Percentiles rank a stretch among this genome's conserved stretches.
Evolutionary conservation across 1,284 basidiomycete genomes (phyloP).

Genomic region (Cutaneotrichosporon sp.): DNA sequence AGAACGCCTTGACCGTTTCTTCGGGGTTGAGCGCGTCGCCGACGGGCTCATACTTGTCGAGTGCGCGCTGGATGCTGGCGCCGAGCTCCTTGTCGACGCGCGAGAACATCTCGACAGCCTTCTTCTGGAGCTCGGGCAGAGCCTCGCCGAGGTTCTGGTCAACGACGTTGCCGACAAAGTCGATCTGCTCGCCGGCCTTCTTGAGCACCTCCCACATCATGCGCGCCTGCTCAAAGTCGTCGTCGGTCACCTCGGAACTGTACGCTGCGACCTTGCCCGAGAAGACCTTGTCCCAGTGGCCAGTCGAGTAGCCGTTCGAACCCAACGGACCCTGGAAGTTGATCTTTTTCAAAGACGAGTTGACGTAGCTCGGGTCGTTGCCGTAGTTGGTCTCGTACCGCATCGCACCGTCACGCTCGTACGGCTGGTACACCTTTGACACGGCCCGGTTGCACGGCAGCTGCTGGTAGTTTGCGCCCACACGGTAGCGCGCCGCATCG

Average conservation of each 20-base stretch:
- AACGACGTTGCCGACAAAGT: constrained; percentile 9
- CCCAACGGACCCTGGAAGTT: constrained; percentile 76
- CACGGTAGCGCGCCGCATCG: constrained; percentile 78
- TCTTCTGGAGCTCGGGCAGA: constrained; percentile 3
- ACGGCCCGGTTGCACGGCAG: constrained; percentile 75
- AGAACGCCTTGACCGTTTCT: no score
- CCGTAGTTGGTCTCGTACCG: constrained; percentile 12
- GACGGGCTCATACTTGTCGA: background rate
- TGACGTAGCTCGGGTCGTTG: constrained; percentile 11
- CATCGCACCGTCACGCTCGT: constrained; percentile 49
- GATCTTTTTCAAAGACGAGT: constrained; percentile 58
- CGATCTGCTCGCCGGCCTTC: background rate
- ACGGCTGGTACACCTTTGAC: constrained; percentile 51
- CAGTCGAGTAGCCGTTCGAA: constrained; percentile 46
- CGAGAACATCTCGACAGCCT: background rate
- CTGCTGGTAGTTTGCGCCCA: constrained; percentile 70
- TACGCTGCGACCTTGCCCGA: constrained; percentile 6
- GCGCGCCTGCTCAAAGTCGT: constrained; percentile 13
- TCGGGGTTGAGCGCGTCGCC: no score
- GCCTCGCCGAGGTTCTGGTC: background rate
- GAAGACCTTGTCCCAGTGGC: constrained; percentile 2
- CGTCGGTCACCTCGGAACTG: constrained; percentile 11
- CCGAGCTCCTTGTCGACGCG: no score
- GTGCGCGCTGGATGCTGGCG: background rate
- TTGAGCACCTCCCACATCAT: constrained; percentile 12